A percentile compares a stretch with the other conserved stretches of the same genome.
Evolutionary conservation across 441 rosid species (phyloP).

Genomic region (Erysimum cheiri): DNA sequence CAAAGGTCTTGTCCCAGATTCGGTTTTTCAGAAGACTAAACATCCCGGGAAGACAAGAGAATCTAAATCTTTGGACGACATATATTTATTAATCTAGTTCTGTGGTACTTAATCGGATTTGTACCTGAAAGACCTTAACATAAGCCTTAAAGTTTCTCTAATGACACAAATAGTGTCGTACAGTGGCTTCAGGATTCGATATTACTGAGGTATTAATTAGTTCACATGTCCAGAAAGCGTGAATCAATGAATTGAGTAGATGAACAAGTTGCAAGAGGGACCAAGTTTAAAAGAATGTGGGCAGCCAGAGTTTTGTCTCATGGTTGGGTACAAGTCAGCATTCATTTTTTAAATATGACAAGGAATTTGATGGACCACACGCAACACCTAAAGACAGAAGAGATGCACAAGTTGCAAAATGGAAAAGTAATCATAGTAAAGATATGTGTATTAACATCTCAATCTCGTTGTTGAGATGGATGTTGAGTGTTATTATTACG

Average conservation of each 20-base stretch:
- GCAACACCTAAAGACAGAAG: conserved; percentile 26
- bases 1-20: conserved; percentile 11
- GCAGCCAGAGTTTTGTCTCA: conserved; percentile 46
- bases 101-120: neutral
- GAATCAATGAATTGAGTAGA: conserved; percentile 30
- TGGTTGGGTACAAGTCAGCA: conserved; percentile 42
- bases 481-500: conserved; percentile 33
- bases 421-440: conserved; percentile 20
- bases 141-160: conserved; percentile 15
- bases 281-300: conserved; percentile 32
- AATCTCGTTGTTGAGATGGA: conserved; percentile 15
- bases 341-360: conserved; percentile 29
- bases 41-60: conserved; percentile 3
- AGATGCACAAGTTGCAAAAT: conserved; percentile 42
- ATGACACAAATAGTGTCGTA: conserved; percentile 4
- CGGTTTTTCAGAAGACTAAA: neutral
- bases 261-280: conserved; percentile 52
- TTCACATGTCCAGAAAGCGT: conserved; percentile 28
- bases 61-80: neutral
- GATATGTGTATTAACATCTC: conserved; percentile 20
- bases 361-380: conserved; percentile 43
- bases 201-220: conserved; percentile 11
- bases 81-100: neutral
- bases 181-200: neutral
- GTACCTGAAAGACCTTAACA: conserved; percentile 12